Evolutionary conservation across 495 filamentous ascomycete genomes (phyloP).

Genomic region (Durotheca rogersii): DNA sequence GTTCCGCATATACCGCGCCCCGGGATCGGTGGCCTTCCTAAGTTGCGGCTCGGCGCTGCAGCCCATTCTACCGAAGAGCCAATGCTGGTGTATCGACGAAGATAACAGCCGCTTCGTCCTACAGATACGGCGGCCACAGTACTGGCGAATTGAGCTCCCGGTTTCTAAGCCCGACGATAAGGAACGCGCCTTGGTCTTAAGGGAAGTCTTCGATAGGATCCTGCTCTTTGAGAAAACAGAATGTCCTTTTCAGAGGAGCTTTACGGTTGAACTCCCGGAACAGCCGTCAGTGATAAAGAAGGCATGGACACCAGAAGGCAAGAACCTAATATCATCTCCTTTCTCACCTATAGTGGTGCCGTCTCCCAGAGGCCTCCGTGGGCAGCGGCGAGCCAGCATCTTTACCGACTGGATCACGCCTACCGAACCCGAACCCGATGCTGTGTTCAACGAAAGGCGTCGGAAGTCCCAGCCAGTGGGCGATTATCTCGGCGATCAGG

Average conservation of each 20-base stretch:
- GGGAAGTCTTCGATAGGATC: conserved; percentile 65
- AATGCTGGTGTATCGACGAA: conserved; percentile 90
- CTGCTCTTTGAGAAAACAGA: conserved; percentile 83
- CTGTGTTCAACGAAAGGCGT: background rate
- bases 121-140: conserved; percentile 73
- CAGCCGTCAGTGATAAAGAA: conserved; percentile 63
- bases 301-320: conserved; percentile 65
- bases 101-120: conserved; percentile 76
- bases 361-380: conserved; percentile 13
- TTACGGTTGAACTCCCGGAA: conserved; percentile 74
- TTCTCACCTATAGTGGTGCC: conserved; percentile 20
- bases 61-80: conserved; percentile 81
- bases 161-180: conserved; percentile 59
- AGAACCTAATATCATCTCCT: conserved; percentile 39
- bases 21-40: conserved; percentile 79
- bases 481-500: background rate
- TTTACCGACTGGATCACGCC: conserved; percentile 5
- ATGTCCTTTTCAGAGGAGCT: conserved; percentile 78
- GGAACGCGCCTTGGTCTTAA: conserved; percentile 61
- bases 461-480: background rate
- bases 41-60: conserved; percentile 78
- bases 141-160: conserved; percentile 87
- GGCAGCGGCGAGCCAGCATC: conserved; percentile 16
- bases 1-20: conserved; percentile 76
- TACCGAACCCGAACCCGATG: background rate